Evolutionary conservation across 805 yeast species (phyloP), one percentile per base, ranked within the genome.

Genomic region (Grigorovia yakushimaensis): DNA sequence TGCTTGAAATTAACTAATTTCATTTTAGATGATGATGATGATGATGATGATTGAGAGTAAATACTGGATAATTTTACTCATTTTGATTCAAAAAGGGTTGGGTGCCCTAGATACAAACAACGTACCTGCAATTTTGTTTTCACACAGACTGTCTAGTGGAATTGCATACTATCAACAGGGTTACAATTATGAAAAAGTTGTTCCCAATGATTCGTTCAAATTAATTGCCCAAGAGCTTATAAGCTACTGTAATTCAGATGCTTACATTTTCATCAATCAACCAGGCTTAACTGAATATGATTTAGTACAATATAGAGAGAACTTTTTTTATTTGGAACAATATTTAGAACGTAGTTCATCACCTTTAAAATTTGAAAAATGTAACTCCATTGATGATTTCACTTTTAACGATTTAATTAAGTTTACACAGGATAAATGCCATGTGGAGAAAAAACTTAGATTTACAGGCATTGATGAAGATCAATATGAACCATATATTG

Each of bases 281-380:
- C 82, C 83, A 4, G 81, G 81, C 1, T 56, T 80, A 47, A 58
- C 61, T 6, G 60, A 71, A 39, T 63, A 69, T 20, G 84, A 80
- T 57, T 72, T 78, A 30, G 60, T 63, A 22, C 47, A 68, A 35
- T 70, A 70, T 50, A 68, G 62, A 11, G 56, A 59, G 13, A 55
- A 62, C 15, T 79, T 81, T 69, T 70, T 68, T 1, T 69, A 73
- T 49, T 51, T 82, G 4, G 69, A 81, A 49, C 70, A 73, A 39
- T 75, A 77, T 56, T 57, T 80, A 51, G 62, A 71, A 20, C 66
- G 72, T 59, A 69, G 85, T n/a, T 81, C 88, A 5, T 77, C 86
- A 0, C 67, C 80, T 8, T 68, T 80, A 4, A 75, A 79, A 1
- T 66, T 83, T 46, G 85, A 88, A 3, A 68, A 79, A 53, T 63